These are phyloP conservation scores for Chlorella vulgaris DNA, from an alignment of 139 green algal genomes.

Conservation along the genomic window DNA sequence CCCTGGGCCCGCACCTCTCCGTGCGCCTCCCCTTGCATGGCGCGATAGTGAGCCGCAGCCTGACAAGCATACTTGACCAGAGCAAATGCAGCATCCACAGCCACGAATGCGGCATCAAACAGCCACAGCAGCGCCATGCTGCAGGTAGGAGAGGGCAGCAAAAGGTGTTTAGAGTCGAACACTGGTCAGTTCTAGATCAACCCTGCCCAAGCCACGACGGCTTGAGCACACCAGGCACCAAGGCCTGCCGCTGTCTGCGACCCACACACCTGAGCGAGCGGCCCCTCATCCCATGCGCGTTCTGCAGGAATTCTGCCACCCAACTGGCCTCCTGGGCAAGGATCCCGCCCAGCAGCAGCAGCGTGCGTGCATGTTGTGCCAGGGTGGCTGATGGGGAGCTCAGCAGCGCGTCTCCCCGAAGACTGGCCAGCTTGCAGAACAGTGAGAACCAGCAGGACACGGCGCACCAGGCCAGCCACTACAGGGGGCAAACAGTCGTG, in stretches of 20 bases:
- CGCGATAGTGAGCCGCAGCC: slow-evolving; percentile 6
- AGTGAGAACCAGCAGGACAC: background rate
- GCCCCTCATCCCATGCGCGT: background rate
- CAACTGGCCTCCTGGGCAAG: slow-evolving; percentile 19
- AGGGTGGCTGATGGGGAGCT: slow-evolving; percentile 17
- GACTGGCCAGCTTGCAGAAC: slow-evolving; percentile 31
- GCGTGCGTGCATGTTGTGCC: slow-evolving; percentile 22
- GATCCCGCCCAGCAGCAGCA: slow-evolving; percentile 34
- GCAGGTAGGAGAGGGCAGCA: background rate
- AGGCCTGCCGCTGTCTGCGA: too few relatives aligned
- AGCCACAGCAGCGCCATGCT: slow-evolving; percentile 33
- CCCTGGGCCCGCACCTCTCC: slow-evolving; percentile 26
- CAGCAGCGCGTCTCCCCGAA: slow-evolving; percentile 39
- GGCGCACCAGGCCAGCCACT: slow-evolving; percentile 14
- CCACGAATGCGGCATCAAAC: slow-evolving; percentile 28
- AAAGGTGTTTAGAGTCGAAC: background rate
- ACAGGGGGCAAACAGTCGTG: too few relatives aligned
- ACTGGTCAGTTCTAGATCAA: too few relatives aligned
- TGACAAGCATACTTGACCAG: slow-evolving; percentile 23
- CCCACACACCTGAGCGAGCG: background rate
- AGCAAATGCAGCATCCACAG: slow-evolving; percentile 23
- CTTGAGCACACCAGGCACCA: too few relatives aligned
- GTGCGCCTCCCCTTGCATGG: background rate
- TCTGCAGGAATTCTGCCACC: slow-evolving; percentile 1
- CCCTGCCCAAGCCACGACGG: too few relatives aligned